These are phyloP conservation scores for Trichoderma harzianum DNA, from an alignment of 2,329 filamentous ascomycete species.

Conservation along the genomic window DNA sequence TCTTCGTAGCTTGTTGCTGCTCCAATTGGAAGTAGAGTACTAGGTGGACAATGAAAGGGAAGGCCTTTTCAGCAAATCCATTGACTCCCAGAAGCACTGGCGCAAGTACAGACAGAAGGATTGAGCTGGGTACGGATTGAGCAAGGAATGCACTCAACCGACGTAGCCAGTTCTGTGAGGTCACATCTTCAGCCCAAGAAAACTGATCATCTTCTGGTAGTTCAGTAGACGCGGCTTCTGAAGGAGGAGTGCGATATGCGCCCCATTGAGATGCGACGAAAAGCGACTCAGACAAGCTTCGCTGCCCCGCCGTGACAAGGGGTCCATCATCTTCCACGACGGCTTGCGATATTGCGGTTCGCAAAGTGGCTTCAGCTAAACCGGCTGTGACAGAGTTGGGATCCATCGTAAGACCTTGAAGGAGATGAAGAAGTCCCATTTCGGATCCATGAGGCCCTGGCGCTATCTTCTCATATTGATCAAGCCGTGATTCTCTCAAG, in stretches of 20 bases:
- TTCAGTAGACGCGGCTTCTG: conserved; percentile 38
- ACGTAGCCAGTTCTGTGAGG: conserved; percentile 56
- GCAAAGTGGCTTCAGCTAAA: conserved; percentile 58
- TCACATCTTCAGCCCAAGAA: conserved; percentile 38
- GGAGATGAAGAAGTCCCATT: conserved; percentile 56
- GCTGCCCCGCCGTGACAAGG: conserved; percentile 49
- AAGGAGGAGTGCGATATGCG: conserved; percentile 52
- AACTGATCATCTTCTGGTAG: conserved; percentile 22
- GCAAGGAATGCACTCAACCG: conserved; percentile 60
- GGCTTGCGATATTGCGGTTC: conserved; percentile 55
- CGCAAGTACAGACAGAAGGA: conserved; percentile 66
- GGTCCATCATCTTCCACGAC: conserved; percentile 44
- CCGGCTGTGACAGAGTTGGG: conserved; percentile 55
- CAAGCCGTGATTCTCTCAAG: conserved; percentile 56
- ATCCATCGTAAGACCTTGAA: conserved; percentile 60
- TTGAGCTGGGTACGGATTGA: conserved; percentile 56
- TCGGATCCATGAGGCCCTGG: conserved; percentile 56
- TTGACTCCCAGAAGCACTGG: conserved; percentile 63
- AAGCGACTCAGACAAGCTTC: conserved; percentile 50
- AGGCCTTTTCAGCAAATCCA: conserved; percentile 67
- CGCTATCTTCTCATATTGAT: conserved; percentile 46
- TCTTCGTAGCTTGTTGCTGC: conserved; percentile 56
- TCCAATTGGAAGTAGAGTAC: conserved; percentile 68
- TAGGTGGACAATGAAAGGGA: conserved; percentile 84
- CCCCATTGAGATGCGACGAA: conserved; percentile 55